Evolutionary conservation across 805 yeast genomes (phyloP).

Genomic region (Wickerhamomyces subpelliculosus): DNA sequence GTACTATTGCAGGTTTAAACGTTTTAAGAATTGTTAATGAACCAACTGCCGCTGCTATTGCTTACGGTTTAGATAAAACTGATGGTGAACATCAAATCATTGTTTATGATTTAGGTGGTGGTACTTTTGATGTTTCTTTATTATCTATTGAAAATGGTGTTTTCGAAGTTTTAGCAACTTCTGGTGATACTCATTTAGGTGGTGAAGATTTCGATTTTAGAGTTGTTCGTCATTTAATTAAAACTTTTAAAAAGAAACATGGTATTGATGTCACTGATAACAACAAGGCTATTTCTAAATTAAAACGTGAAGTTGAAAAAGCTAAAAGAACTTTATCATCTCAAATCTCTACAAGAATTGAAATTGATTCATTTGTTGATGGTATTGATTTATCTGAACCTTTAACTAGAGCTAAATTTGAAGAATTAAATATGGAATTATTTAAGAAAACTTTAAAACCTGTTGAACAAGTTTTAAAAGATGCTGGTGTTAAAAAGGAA

Average conservation of each 20-base stretch:
- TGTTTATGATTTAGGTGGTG: conserved; percentile 96
- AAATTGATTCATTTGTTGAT: conserved; percentile 90
- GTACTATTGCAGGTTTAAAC: conserved; percentile 85
- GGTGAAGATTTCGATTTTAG: conserved; percentile 95
- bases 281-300: conserved; percentile 83
- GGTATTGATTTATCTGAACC: conserved; percentile 96
- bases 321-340: conserved; percentile 95
- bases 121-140: conserved; percentile 90
- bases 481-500: conserved; percentile 79
- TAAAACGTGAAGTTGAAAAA: conserved; percentile 96
- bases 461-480: conserved; percentile 92
- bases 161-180: conserved; percentile 87
- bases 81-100: conserved; percentile 83
- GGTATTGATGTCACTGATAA: conserved; percentile 75
- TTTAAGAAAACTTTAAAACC: conserved; percentile 95
- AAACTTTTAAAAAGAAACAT: conserved; percentile 88
- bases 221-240: conserved; percentile 80
- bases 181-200: conserved; percentile 96
- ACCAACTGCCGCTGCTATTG: conserved; percentile 97
- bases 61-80: conserved; percentile 83
- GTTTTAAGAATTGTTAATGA: conserved; percentile 86
- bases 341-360: conserved; percentile 92
- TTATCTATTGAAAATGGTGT: conserved; percentile 87
- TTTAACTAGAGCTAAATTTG: conserved; percentile 95
- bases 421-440: conserved; percentile 87